Percentiles rank a stretch among this genome's conserved stretches.
Conservation (phyloP, 345 rosid species). For the Linum tenue region DNA sequence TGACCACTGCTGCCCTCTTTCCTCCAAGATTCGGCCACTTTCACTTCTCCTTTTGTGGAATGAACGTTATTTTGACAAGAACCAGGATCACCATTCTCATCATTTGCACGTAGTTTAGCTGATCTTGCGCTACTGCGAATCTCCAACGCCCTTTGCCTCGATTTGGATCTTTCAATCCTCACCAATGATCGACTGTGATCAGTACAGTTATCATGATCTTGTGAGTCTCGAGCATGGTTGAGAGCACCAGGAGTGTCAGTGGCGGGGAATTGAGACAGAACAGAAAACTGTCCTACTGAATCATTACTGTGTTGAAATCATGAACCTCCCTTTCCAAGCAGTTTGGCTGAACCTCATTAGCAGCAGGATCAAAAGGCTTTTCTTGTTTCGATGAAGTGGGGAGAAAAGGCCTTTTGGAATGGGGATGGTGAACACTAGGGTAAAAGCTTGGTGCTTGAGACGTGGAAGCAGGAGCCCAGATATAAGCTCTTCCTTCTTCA, state of each 20-base stretch:
- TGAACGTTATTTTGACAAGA: slow-evolving; percentile 67
- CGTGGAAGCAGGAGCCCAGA: too few relatives aligned
- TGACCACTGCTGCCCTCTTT: not conserved
- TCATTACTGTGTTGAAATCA: slow-evolving; percentile 1
- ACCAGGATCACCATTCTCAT: slow-evolving; percentile 21
- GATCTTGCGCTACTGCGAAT: slow-evolving; percentile 4
- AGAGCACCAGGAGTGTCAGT: not conserved
- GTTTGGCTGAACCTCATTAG: slow-evolving; percentile 20
- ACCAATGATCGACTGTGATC: not conserved
- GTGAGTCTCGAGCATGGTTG: not conserved
- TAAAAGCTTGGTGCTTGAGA: slow-evolving; percentile 20
- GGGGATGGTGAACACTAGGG: slow-evolving; percentile 29
- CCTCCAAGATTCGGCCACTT: slow-evolving; percentile 11
- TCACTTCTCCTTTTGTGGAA: slow-evolving; percentile 62
- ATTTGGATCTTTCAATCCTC: slow-evolving; percentile 7
- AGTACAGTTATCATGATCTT: not conserved
- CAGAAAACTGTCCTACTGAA: not conserved
- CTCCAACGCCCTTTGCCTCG: slow-evolving; percentile 1
- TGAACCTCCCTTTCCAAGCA: slow-evolving; percentile 14
- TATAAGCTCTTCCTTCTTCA: slow-evolving; percentile 54
- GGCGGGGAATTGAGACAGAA: slow-evolving; percentile 1
- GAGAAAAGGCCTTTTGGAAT: not conserved
- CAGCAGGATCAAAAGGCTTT: slow-evolving; percentile 24
- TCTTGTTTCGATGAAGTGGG: slow-evolving; percentile 1
- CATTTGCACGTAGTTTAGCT: slow-evolving; percentile 25